Evolutionary conservation across 2,329 filamentous ascomycete species (phyloP).

Genomic region (Colletotrichum sansevieriae): DNA sequence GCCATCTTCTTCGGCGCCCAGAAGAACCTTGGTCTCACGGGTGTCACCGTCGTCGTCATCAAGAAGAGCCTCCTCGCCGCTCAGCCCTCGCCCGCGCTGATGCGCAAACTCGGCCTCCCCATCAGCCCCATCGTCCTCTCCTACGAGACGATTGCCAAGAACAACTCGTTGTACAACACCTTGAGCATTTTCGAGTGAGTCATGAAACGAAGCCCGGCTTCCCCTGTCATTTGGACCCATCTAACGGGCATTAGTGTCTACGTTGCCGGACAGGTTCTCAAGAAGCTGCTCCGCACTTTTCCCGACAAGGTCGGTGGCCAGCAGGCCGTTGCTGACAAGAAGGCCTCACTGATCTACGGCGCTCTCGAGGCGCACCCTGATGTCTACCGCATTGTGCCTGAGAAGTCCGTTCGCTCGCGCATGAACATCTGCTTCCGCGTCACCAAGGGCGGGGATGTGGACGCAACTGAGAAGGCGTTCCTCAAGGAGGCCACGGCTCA

Average conservation of each 20-base stretch:
- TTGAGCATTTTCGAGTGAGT: constrained; percentile 88
- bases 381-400: constrained; percentile 82
- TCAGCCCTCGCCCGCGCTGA: constrained; percentile 75
- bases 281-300: constrained; percentile 76
- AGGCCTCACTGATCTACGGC: constrained; percentile 82
- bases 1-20: constrained; percentile 93
- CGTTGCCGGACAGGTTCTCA: constrained; percentile 89
- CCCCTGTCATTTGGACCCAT: not conserved
- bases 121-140: constrained; percentile 84
- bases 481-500: constrained; percentile 76
- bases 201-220: not conserved
- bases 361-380: constrained; percentile 80
- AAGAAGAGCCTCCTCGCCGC: constrained; percentile 85
- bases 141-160: constrained; percentile 89
- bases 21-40: constrained; percentile 91
- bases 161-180: constrained; percentile 96
- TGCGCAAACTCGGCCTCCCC: constrained; percentile 81
- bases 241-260: constrained; percentile 72
- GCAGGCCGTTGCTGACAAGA: constrained; percentile 78
- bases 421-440: constrained; percentile 98
- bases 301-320: constrained; percentile 81
- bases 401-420: constrained; percentile 80
- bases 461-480: constrained; percentile 83
- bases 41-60: constrained; percentile 88
- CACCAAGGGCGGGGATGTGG: constrained; percentile 67